A percentile compares a stretch with the other conserved stretches of the same genome.
These are phyloP conservation scores for Scenedesmus sp. DNA, from an alignment of 163 green algal genomes.

Conservation along the genomic window DNA sequence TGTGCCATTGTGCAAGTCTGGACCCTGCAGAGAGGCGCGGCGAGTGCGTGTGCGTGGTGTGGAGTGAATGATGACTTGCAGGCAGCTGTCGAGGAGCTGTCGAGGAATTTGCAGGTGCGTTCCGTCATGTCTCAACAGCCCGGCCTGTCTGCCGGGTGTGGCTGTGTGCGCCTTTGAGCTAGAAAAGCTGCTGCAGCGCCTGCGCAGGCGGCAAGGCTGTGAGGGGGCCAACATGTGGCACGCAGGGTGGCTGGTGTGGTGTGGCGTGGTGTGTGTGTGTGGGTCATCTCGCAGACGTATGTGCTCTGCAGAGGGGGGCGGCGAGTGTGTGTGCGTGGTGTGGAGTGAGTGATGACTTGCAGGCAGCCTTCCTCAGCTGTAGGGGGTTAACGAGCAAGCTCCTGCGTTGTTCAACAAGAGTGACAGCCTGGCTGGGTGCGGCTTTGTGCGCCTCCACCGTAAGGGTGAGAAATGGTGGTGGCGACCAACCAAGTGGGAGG, in stretches of 20 bases:
- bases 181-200: not conserved
- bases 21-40: no score
- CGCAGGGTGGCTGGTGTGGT: not conserved
- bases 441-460: conserved; percentile 17
- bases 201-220: not conserved
- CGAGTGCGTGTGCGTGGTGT: no score
- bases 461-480: not conserved
- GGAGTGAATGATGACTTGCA: no score
- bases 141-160: no score
- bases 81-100: no score
- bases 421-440: not conserved
- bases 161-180: not conserved
- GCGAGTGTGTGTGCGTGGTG: not conserved
- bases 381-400: not conserved
- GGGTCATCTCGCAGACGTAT: no score
- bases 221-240: no score
- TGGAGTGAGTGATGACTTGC: not conserved
- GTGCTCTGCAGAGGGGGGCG: no score
- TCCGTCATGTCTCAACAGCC: no score
- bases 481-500: no score
- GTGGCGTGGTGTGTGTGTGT: not conserved
- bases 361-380: conserved; percentile 14
- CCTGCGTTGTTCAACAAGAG: not conserved
- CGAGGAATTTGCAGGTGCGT: no score
- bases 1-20: no score